Conservation (phyloP, 495 filamentous ascomycete species). For the Friedmanniomyces endolithicus region DNA sequence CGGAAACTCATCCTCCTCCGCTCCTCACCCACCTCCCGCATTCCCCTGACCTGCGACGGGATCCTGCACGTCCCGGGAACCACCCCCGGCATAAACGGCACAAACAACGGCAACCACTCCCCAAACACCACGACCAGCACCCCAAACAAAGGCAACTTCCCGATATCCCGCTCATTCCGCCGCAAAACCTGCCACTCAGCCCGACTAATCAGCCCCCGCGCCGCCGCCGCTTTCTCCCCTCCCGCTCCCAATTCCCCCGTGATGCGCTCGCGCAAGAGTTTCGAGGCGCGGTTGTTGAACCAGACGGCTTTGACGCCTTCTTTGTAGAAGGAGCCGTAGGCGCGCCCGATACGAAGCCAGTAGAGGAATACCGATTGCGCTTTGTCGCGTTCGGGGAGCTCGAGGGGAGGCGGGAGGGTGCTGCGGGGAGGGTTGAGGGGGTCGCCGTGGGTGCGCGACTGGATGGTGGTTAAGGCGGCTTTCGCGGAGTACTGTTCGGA, state of each 20-base stretch:
- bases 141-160: constrained; percentile 61
- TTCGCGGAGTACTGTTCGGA: background rate
- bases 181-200: constrained; percentile 52
- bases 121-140: constrained; percentile 64
- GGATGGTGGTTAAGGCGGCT: constrained; percentile 1
- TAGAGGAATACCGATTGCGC: constrained; percentile 33
- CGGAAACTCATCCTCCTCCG: constrained; percentile 35
- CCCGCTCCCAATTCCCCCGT: constrained; percentile 15
- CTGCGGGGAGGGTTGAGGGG: constrained; percentile 45
- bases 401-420: constrained; percentile 47
- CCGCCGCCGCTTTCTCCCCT: constrained; percentile 20
- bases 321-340: constrained; percentile 74
- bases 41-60: constrained; percentile 54
- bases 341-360: constrained; percentile 40
- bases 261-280: constrained; percentile 33
- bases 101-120: constrained; percentile 68
- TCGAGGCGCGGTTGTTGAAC: constrained; percentile 40
- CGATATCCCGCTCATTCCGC: constrained; percentile 55
- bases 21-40: constrained; percentile 39
- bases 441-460: background rate
- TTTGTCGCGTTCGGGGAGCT: constrained; percentile 35
- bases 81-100: constrained; percentile 48
- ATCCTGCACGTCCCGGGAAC: constrained; percentile 74
- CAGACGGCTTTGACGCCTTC: constrained; percentile 59
- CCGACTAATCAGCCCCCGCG: constrained; percentile 33